A percentile compares a stretch with the other conserved stretches of the same genome.
Conservation (phyloP, 805 yeast genomes). For the Suhomyces pyralidae region DNA sequence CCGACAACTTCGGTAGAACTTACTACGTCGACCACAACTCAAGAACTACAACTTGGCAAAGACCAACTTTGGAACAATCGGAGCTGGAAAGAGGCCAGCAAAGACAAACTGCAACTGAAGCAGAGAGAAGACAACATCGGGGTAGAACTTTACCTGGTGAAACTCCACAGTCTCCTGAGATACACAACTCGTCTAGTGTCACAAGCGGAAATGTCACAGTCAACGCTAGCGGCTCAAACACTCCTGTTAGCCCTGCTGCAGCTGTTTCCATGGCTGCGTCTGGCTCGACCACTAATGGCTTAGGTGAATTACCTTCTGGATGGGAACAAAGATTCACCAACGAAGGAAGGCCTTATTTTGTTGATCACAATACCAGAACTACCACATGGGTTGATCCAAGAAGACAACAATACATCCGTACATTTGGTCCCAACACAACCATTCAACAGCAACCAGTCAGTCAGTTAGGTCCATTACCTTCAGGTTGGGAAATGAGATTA, state of each 20-base stretch:
- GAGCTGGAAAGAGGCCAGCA: slow-evolving; percentile 68
- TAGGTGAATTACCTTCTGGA: slow-evolving; percentile 96
- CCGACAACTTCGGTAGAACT: slow-evolving; percentile 95
- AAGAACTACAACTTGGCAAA: slow-evolving; percentile 97
- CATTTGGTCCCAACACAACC: slow-evolving; percentile 86
- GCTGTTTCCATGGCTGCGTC: slow-evolving; percentile 68
- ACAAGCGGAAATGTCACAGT: slow-evolving; percentile 48
- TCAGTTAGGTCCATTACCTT: slow-evolving; percentile 95
- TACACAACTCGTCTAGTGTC: slow-evolving; percentile 33
- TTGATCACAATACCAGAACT: slow-evolving; percentile 98
- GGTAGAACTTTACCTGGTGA: slow-evolving; percentile 84
- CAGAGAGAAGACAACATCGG: slow-evolving; percentile 87
- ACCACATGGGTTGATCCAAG: slow-evolving; percentile 99
- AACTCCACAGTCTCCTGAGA: slow-evolving; percentile 31
- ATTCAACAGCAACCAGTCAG: slow-evolving; percentile 98
- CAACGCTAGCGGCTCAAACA: slow-evolving; percentile 40
- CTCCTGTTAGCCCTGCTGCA: slow-evolving; percentile 62
- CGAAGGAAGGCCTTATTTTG: slow-evolving; percentile 97
- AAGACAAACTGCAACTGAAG: slow-evolving; percentile 69
- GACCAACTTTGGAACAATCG: slow-evolving; percentile 82
- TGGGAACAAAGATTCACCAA: slow-evolving; percentile 99
- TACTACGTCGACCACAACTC: slow-evolving; percentile 98
- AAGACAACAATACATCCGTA: slow-evolving; percentile 96
- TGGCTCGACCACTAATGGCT: slow-evolving; percentile 90
- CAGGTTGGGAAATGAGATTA: slow-evolving; percentile 99